These are phyloP conservation scores for Wilhelminamyces savonicus DNA, from an alignment of 805 yeast genomes.

Conservation along the genomic window DNA sequence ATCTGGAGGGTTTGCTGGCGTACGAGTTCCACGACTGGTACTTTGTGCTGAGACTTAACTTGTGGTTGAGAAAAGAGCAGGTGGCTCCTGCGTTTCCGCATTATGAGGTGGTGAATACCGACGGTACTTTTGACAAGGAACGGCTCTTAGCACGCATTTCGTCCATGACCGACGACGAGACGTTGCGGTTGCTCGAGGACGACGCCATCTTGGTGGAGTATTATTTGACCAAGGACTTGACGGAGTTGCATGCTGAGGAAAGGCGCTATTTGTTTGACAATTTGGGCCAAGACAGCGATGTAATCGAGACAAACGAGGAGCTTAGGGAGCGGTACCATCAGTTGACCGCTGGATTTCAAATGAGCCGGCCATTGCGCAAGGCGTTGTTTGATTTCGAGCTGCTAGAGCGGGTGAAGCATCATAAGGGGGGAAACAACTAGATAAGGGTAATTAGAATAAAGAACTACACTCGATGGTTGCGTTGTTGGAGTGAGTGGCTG, in stretches of 20 bases:
- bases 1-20: constrained; percentile 7
- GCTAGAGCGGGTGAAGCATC: constrained; percentile 4
- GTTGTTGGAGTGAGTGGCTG: too few relatives aligned
- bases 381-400: constrained; percentile 6
- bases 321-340: constrained; percentile 1
- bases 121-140: constrained; percentile 1
- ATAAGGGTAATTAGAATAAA: too few relatives aligned
- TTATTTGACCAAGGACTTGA: constrained; percentile 3
- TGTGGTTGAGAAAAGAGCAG: constrained; percentile 12
- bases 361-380: constrained; percentile 6
- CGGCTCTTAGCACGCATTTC: constrained; percentile 2
- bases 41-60: constrained; percentile 11
- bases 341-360: constrained; percentile 2
- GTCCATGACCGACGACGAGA: constrained; percentile 5
- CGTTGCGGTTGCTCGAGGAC: constrained; percentile 4
- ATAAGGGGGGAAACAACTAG: too few relatives aligned
- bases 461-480: too few relatives aligned
- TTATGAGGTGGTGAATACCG: constrained; percentile 1
- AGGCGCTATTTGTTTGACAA: constrained; percentile 4
- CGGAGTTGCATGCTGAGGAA: constrained; percentile 8
- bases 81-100: constrained; percentile 2
- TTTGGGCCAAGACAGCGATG: constrained; percentile 4
- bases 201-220: constrained; percentile 6
- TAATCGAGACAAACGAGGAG: not conserved
- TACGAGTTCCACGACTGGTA: constrained; percentile 10